Evolutionary conservation across 2,329 filamentous ascomycete genomes (phyloP), one percentile per base, ranked within the genome.

Genomic region (Fusarium praegraminearum): DNA sequence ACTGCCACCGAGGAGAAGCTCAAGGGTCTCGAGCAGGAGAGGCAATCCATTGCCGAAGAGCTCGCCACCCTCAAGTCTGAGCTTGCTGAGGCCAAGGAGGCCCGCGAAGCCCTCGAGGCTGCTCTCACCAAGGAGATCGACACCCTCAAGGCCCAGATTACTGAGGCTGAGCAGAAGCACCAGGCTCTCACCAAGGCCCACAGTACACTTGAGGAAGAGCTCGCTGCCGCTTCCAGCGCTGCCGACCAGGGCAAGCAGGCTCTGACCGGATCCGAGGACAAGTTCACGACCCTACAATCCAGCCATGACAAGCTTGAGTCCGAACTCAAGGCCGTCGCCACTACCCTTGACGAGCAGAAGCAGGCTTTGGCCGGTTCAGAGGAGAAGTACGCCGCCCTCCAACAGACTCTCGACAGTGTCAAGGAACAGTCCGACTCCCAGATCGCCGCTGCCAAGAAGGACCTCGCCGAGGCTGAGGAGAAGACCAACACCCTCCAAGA

Each of bases 141-240:
- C 44, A 54, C 73, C 16, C 77, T 78, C 40, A 77, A 80, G 73
- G 62, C 78, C 52, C 76, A 80, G 60, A 73, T 82, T 32, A 72
- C 75, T 54, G 77, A 79, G 46, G 75, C 69, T 28, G 61, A 75
- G 61, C 67, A 78, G 60, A 78, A 79, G 60, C 76, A 79, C 36
- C 74, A 76, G 41, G 58, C 75, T 33, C 71, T 81, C 15, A 73
- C 78, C 62, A 67, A 77, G 62, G 67, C 72, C 33, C 64, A 74
- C 57, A 65, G 70, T 58, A 75, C 77, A 69, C 73, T 79, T 45
- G 75, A 77, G 71, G 73, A 65, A 55, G 75, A 79, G 51, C 73
- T 79, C 36, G 75, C 77, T 41, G 72, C 76, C 28, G 63, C 76
- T 44, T 71, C 58, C 53, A 71, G 72, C 58, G 56, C 71, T 7